These are phyloP conservation scores for Thymus quinquecostatus DNA, from an alignment of 257 asterid genomes.

Conservation along the genomic window DNA sequence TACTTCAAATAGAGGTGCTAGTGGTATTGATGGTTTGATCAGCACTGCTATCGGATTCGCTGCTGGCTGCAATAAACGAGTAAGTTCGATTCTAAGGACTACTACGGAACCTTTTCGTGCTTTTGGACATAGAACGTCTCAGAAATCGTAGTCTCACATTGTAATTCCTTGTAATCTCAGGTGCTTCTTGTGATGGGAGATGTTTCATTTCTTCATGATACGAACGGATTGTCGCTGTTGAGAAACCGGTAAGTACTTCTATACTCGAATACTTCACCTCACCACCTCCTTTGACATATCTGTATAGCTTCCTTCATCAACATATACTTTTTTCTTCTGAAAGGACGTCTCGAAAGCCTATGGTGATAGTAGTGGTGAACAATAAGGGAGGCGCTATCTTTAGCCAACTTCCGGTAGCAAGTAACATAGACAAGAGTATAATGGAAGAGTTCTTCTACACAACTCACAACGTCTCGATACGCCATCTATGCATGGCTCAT, in stretches of 20 bases:
- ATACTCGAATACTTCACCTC: background rate
- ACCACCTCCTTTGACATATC: too few species aligned
- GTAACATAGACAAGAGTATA: conserved; percentile 53
- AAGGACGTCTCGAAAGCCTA: conserved; percentile 79
- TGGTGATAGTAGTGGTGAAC: conserved; percentile 83
- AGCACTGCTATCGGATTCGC: conserved; percentile 95
- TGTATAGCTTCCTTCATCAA: conserved; percentile 3
- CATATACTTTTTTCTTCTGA: conserved; percentile 23
- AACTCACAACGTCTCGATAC: conserved; percentile 77
- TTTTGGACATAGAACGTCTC: conserved; percentile 8
- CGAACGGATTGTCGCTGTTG: conserved; percentile 84
- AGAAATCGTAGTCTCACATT: background rate
- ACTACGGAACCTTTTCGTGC: background rate
- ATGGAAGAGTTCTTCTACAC: conserved; percentile 92
- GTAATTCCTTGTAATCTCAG: conserved; percentile 36
- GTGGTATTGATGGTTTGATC: conserved; percentile 96
- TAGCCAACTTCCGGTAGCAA: conserved; percentile 91
- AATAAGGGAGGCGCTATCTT: conserved; percentile 98
- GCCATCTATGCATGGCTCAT: conserved; percentile 76
- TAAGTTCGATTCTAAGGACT: conserved; percentile 44
- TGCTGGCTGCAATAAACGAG: conserved; percentile 90
- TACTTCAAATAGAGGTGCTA: conserved; percentile 91
- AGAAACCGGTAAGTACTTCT: conserved; percentile 55
- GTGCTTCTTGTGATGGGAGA: conserved; percentile 84
- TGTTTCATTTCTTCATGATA: conserved; percentile 92